Conservation (phyloP, 202 grass and related monocot genomes). For the Dendrocalamus latiflorus region DNA sequence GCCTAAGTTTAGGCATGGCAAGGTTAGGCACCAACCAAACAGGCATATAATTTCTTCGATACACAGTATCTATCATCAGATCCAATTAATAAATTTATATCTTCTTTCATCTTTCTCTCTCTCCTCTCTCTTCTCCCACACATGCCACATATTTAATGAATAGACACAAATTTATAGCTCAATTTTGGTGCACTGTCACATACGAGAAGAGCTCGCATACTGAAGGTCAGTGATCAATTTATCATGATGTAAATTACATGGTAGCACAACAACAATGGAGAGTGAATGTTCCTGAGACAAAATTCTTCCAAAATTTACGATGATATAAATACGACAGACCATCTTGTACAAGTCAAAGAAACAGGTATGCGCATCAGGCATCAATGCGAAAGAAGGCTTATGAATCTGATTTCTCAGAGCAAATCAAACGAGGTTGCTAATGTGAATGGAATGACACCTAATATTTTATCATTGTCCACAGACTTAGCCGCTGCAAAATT, state of each 20-base stretch:
- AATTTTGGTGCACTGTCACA: background rate
- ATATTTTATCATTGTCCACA: background rate
- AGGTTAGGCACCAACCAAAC: no score
- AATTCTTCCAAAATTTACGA: background rate
- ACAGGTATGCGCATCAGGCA: background rate
- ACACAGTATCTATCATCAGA: no score
- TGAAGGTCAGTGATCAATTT: background rate
- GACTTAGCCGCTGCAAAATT: constrained; percentile 6
- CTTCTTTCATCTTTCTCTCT: no score
- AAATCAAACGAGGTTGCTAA: background rate
- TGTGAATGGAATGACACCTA: background rate
- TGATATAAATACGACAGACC: background rate
- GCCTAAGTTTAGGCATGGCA: no score
- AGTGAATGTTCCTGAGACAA: background rate
- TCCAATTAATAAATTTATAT: no score
- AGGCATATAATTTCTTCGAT: no score
- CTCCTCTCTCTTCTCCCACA: no score
- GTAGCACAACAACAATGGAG: background rate
- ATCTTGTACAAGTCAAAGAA: background rate
- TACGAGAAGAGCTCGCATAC: background rate
- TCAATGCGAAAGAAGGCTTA: background rate
- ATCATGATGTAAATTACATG: background rate
- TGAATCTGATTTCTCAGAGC: background rate
- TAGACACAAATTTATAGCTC: background rate
- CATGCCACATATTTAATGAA: no score